Evolutionary conservation across 202 grass and related monocot genomes (phyloP), one percentile per base, ranked within the genome.

Genomic region (Zoysia matrella): DNA sequence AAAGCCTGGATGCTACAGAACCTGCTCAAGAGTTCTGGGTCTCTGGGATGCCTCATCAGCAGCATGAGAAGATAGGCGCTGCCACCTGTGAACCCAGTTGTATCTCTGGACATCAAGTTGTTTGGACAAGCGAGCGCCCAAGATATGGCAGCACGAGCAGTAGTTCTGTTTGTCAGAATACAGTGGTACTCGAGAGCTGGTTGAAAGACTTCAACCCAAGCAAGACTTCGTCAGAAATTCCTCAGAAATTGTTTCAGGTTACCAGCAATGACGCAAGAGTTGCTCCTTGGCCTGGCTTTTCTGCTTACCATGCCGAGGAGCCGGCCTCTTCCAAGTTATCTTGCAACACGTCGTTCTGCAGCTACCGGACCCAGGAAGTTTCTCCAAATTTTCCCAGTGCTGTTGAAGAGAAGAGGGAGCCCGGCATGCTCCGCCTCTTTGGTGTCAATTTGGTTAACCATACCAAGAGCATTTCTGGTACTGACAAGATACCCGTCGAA

Each of bases 381-480:
- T 65, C 77, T 60, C 74, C 75, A 48, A 90, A 70, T 67, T 40
- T 83, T 52, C 60, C 75, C 47, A 86, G 11, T 52, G 69, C 74
- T 71, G 69, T 63, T 1, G 83, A 92, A 79, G 87, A 90, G 22
- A 68, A 16, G 50, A 90, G 91, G 81, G 91, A 88, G 58, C 78
- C 89, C 2, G 69, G 81, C 7, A 65, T 72, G 67, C 86, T 92
- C 50, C 90, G 88, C 60, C 71, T 98, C n/a, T 98, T 98, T 73
- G 96, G 96, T 60, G 88, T 98, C 8, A 71, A 98, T 87, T 77
- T 98, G 69, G 73, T 85, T 72, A 77, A 84, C 72, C 75, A 80
- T 69, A 61, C 69, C 5, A 92, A 76, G 9, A 64, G 14, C 16
- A 64, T 65, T 11, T 72, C 48, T 54, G 53, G 39, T 11, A 15